Base-by-base conservation (phyloP, 345 rosid genomes). In the Salix udensis region DNA sequence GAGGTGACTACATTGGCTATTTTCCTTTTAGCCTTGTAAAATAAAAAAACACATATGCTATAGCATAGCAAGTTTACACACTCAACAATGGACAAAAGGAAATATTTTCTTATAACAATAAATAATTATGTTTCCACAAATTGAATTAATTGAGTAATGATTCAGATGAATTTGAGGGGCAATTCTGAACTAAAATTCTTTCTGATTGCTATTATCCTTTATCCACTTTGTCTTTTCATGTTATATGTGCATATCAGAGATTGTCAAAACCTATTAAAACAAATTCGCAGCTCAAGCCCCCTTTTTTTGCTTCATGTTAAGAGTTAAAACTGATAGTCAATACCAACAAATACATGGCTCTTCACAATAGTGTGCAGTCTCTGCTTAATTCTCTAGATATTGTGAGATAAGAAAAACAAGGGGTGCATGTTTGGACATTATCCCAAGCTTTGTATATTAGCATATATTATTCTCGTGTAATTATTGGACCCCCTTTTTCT, bases 121-220 rank as follows among this genome's bases (percentile, higher is more conserved):
- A 13, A 13, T 46, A 46, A 13, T 46, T 11, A 39, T 67, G 48
- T 67, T 19, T 12, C 50, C 71, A 67, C 5, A 67, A 23, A 62
- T 8, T 2, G 40, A 40, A 62, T 19, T 2, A 39, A 39, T 39
- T 67, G 7, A 66, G 12, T 37, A 19, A 26, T 52, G 48, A 10
- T 18, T 18, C 19, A 55, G 21, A n/a, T 72, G 75, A 58, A 72
- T 52, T 72, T 55, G 66, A 55, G 31, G 46, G 52, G n/a, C 53
- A 70, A 65, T 28, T 30, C 40, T 12, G 16, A 18, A 39, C 39
- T 5, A 16, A 16, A 19, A 28, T 48, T 39, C 52, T 30, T 23
- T 44, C n/a, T 24, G 3, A 31, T 4, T 53, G 18, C 68, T 61
- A 60, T 73, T 58, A 11, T 40, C 76, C 24, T 73, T 60, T 39